Evolutionary conservation across 2,329 filamentous ascomycete species (phyloP).

Genomic region (Microdochium nivale): DNA sequence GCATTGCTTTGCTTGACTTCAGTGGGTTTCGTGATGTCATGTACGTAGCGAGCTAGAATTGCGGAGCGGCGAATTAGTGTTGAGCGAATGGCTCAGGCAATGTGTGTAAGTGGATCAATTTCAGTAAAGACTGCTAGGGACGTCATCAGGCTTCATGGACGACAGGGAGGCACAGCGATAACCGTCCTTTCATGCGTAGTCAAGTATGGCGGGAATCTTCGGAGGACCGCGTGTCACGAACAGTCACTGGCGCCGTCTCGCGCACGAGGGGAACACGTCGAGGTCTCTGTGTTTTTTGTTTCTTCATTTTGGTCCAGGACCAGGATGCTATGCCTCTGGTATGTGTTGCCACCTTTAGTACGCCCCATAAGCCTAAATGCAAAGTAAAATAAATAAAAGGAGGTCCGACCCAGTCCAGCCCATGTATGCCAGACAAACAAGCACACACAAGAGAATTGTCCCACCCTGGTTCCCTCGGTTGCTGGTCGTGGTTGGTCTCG

Average conservation of each 20-base stretch:
- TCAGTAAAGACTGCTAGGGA: too few species aligned
- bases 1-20: too few species aligned
- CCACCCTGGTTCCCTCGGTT: background rate
- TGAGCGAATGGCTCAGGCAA: too few species aligned
- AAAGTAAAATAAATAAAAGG: constrained; percentile 36
- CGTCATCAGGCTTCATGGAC: too few species aligned
- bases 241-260: background rate
- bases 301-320: constrained; percentile 4
- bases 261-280: background rate
- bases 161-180: too few species aligned
- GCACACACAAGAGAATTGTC: background rate
- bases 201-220: too few species aligned
- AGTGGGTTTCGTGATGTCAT: too few species aligned
- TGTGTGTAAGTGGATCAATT: too few species aligned
- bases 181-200: too few species aligned
- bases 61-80: too few species aligned
- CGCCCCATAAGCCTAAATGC: constrained; percentile 45
- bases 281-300: background rate
- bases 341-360: constrained; percentile 37
- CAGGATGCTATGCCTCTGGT: constrained; percentile 42
- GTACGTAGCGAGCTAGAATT: too few species aligned
- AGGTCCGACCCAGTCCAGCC: constrained; percentile 2
- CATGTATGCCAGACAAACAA: background rate
- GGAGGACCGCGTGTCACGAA: background rate
- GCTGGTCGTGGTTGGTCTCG: background rate